These are phyloP conservation scores for Camelina sativa DNA, from an alignment of 345 rosid genomes.

Conservation along the genomic window DNA sequence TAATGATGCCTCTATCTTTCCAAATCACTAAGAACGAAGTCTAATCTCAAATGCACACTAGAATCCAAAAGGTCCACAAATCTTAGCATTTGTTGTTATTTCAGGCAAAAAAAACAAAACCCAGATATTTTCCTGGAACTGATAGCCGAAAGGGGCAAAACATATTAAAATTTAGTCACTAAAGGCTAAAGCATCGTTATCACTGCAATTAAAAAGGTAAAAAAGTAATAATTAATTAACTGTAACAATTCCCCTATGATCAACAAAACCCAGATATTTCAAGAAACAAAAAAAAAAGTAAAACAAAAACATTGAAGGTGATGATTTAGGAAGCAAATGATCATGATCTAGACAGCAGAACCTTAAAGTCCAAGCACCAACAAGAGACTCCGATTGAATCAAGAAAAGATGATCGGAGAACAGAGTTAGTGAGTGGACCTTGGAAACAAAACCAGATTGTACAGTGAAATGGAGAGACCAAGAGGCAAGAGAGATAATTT, in stretches of 20 bases:
- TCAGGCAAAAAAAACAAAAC: conserved; percentile 13
- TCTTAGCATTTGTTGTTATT: not conserved
- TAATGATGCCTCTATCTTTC: not conserved
- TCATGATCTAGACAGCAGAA: conserved; percentile 7
- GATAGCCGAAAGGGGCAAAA: no score
- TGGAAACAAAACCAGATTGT: conserved; percentile 51
- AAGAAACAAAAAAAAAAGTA: no score
- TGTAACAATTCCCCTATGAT: conserved; percentile 14
- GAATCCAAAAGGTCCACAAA: conserved; percentile 16
- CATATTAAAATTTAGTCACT: no score
- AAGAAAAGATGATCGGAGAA: conserved; percentile 23
- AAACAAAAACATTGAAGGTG: not conserved
- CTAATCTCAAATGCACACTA: not conserved
- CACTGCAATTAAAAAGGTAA: not conserved
- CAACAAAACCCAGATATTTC: conserved; percentile 21
- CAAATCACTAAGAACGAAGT: not conserved
- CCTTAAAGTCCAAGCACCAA: not conserved
- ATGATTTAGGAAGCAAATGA: conserved; percentile 10
- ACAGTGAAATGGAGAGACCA: conserved; percentile 29
- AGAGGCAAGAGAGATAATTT: not conserved
- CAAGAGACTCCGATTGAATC: conserved; percentile 1
- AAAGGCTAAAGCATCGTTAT: not conserved
- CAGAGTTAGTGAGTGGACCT: conserved; percentile 28
- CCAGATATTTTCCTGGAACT: conserved; percentile 5
- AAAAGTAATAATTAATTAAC: no score